Evolutionary conservation across 1,139 yeast species (phyloP).

Genomic region (Yamadazyma atmosphaerica): DNA sequence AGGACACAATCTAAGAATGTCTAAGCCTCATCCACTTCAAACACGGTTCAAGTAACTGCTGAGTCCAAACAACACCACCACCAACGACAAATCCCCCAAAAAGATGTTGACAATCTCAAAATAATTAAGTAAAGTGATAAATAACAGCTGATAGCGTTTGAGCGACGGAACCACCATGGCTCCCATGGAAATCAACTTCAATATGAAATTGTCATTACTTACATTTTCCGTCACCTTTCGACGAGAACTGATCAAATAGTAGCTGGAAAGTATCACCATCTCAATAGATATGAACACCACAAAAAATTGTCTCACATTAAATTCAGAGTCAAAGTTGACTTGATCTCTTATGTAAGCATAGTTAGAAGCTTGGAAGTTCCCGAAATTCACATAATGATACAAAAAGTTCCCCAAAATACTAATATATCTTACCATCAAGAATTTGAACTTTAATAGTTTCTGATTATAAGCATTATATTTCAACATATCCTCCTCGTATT

Average conservation of each 20-base stretch:
- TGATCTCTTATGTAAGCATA: constrained; percentile 23
- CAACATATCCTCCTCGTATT: constrained; percentile 31
- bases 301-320: constrained; percentile 24
- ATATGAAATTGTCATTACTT: constrained; percentile 27
- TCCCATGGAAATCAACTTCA: constrained; percentile 33
- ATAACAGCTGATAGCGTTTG: constrained; percentile 27
- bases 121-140: constrained; percentile 34
- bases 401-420: constrained; percentile 31
- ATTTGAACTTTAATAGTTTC: constrained; percentile 31
- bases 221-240: constrained; percentile 25
- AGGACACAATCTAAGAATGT: too few relatives aligned
- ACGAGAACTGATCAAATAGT: constrained; percentile 30
- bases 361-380: constrained; percentile 32
- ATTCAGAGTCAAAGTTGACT: constrained; percentile 8
- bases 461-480: constrained; percentile 36
- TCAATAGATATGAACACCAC: constrained; percentile 35
- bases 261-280: constrained; percentile 34
- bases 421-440: constrained; percentile 31
- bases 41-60: constrained; percentile 23
- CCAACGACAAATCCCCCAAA: constrained; percentile 38
- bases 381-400: constrained; percentile 30
- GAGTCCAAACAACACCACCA: constrained; percentile 42
- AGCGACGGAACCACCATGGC: constrained; percentile 40
- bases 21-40: too few relatives aligned
- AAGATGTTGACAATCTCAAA: constrained; percentile 40